Evolutionary conservation across 2,329 filamentous ascomycete species (phyloP).

Genomic region (Triangularia verruculosa): DNA sequence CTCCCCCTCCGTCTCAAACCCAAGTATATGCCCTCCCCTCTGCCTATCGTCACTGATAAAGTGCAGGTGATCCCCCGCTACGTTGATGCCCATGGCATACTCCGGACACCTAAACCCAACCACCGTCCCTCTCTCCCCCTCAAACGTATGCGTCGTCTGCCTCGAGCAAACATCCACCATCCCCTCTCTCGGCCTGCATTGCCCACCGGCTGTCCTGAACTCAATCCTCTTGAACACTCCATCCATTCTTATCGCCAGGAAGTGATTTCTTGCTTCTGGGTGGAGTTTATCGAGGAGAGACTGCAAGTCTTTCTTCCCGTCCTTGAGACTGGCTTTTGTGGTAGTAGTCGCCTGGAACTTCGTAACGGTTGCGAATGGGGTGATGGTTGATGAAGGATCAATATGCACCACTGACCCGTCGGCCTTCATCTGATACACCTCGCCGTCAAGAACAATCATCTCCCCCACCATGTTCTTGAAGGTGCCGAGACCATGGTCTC

Average conservation of each 20-base stretch:
- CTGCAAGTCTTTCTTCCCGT: conserved; percentile 31
- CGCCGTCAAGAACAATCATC: conserved; percentile 36
- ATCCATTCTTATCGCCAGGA: conserved; percentile 32
- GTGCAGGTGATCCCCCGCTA: conserved; percentile 36
- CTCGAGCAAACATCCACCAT: conserved; percentile 31
- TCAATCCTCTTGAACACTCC: conserved; percentile 31
- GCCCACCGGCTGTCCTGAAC: conserved; percentile 34
- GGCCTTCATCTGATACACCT: conserved; percentile 36
- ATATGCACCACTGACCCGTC: conserved; percentile 32
- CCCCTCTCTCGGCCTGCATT: conserved; percentile 29
- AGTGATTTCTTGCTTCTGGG: conserved; percentile 31
- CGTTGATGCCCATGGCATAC: conserved; percentile 35
- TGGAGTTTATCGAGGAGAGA: conserved; percentile 26
- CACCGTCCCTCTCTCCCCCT: conserved; percentile 29
- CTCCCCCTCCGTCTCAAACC: conserved; percentile 32
- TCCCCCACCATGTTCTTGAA: conserved; percentile 36
- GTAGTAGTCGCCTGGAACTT: conserved; percentile 29
- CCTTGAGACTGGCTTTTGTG: conserved; percentile 21
- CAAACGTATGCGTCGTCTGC: conserved; percentile 32
- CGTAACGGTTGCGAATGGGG: conserved; percentile 36
- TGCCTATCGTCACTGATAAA: conserved; percentile 34
- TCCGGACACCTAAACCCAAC: conserved; percentile 34
- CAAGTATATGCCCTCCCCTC: conserved; percentile 34
- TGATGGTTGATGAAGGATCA: conserved; percentile 26
- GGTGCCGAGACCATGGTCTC: conserved; percentile 37